Evolutionary conservation across 768 basidiomycete genomes (phyloP).

Genomic region (Clitopilus hobsonii): DNA sequence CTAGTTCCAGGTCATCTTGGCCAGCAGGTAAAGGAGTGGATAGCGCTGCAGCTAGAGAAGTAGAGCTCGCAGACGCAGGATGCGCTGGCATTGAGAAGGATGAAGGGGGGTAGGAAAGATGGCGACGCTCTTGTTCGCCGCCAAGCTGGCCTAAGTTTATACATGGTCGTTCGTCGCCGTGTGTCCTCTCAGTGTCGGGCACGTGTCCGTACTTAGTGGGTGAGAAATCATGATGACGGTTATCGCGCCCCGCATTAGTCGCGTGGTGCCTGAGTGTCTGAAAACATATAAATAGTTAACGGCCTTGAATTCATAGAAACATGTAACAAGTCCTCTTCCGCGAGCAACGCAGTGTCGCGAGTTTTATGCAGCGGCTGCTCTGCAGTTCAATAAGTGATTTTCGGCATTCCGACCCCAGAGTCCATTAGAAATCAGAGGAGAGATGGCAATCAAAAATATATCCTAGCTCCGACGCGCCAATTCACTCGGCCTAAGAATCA

Average conservation of each 20-base stretch:
- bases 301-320: no score
- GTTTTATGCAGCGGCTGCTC: no score
- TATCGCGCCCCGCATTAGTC: conserved; percentile 5
- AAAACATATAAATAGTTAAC: background rate
- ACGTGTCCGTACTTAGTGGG: conserved; percentile 7
- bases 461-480: background rate
- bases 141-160: background rate
- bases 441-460: background rate
- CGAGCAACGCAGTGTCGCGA: no score
- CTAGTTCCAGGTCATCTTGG: conserved; percentile 3
- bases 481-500: background rate
- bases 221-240: conserved; percentile 2
- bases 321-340: no score
- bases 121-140: conserved; percentile 3
- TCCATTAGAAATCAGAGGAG: background rate
- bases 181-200: conserved; percentile 3
- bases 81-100: conserved; percentile 10
- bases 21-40: conserved; percentile 11
- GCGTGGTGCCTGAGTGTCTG: background rate
- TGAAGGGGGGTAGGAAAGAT: conserved; percentile 6
- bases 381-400: no score
- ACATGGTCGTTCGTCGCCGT: background rate
- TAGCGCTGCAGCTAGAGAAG: conserved; percentile 6
- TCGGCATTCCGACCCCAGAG: background rate
- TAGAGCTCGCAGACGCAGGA: conserved; percentile 8